Conservation (phyloP, 768 basidiomycete genomes). For the Boletus pseudopeckii region DNA sequence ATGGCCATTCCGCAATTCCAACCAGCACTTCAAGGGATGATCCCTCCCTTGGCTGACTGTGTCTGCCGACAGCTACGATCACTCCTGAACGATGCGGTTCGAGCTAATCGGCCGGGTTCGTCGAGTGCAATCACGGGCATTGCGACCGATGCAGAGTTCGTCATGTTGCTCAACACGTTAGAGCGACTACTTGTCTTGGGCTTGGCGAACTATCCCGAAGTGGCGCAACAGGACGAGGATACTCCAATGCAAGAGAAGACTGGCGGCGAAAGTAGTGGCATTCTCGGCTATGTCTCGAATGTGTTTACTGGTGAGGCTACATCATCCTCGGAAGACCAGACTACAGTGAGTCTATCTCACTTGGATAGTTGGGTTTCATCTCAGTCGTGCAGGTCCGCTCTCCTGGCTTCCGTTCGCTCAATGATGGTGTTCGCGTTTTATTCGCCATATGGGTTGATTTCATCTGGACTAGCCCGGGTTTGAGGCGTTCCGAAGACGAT, state of each 20-base stretch:
- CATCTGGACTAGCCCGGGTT: conserved; percentile 44
- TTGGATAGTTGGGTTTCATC: not conserved
- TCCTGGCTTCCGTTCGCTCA: conserved; percentile 72
- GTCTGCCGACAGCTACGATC: conserved; percentile 65
- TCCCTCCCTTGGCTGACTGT: conserved; percentile 76
- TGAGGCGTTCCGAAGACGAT: conserved; percentile 59
- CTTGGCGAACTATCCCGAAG: conserved; percentile 54
- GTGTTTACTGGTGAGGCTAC: conserved; percentile 79
- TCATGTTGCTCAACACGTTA: conserved; percentile 79
- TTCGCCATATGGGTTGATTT: conserved; percentile 71
- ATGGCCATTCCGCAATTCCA: conserved; percentile 88
- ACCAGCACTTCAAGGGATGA: conserved; percentile 58
- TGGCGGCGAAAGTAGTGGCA: conserved; percentile 54
- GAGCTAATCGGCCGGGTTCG: conserved; percentile 38
- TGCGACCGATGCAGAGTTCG: conserved; percentile 76
- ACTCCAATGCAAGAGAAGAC: conserved; percentile 47
- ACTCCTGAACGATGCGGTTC: conserved; percentile 53
- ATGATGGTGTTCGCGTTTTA: conserved; percentile 77
- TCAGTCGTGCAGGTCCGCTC: conserved; percentile 48
- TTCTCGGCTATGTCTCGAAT: conserved; percentile 87
- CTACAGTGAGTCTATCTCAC: conserved; percentile 44
- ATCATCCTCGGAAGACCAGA: conserved; percentile 49
- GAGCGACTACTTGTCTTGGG: conserved; percentile 80
- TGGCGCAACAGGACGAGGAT: conserved; percentile 55
- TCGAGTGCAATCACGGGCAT: conserved; percentile 43